A percentile compares a stretch with the other conserved stretches of the same genome.
Evolutionary conservation across 169 alveolate genomes (phyloP).

Genomic region (Plasmodium vivax): DNA sequence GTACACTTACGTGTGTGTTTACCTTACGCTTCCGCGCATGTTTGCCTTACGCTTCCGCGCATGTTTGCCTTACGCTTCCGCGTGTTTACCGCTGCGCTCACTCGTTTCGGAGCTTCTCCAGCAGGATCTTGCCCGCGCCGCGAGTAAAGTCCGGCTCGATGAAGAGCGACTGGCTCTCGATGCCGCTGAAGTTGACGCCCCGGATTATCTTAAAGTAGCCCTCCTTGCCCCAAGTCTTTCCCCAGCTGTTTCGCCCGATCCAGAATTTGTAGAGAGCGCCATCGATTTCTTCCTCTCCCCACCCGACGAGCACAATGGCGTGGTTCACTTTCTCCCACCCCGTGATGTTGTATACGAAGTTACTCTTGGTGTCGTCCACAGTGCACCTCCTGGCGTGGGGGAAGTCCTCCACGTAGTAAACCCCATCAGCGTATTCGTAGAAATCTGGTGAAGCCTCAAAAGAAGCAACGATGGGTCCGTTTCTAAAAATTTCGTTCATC

Average conservation of each 20-base stretch:
- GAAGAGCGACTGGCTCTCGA: constrained; percentile 90
- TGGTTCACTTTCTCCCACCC: constrained; percentile 93
- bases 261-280: constrained; percentile 85
- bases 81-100: background rate
- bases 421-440: constrained; percentile 49
- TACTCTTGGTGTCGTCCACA: background rate
- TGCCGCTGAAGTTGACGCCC: constrained; percentile 86
- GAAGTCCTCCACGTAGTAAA: constrained; percentile 27
- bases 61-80: background rate
- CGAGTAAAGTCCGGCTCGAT: constrained; percentile 90
- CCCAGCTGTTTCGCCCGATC: constrained; percentile 90
- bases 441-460: constrained; percentile 86
- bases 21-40: too few species aligned
- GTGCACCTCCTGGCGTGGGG: constrained; percentile 68
- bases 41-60: background rate
- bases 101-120: constrained; percentile 19
- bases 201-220: constrained; percentile 87
- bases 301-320: constrained; percentile 92
- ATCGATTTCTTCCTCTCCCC: constrained; percentile 88
- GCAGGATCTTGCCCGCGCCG: constrained; percentile 80
- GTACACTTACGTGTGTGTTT: too few species aligned
- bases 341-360: constrained; percentile 23
- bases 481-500: constrained; percentile 86
- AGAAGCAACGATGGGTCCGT: constrained; percentile 90
- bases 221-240: constrained; percentile 85